Base-by-base conservation (phyloP, 805 yeast species). In the Yamadazyma sp. region DNA sequence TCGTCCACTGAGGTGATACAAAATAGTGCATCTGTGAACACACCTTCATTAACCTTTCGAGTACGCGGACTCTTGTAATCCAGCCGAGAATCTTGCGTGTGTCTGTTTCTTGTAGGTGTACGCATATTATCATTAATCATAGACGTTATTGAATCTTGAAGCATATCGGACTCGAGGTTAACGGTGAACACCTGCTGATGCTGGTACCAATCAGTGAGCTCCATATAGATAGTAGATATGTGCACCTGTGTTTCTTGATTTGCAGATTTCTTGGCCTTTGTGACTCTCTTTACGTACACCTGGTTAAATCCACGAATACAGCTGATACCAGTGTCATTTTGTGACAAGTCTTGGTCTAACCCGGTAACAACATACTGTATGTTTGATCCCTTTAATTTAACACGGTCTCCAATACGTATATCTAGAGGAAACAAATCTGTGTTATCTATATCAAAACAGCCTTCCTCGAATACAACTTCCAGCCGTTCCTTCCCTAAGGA, bases 281-380 rank as follows among this genome's bases (percentile, higher is more conserved):
- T 22, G 11, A 15, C 18, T 11, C 24, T 19, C 8, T 35, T 50
- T 5, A 68, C 56, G 44, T 61, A 59, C 2, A 78, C 73, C 0
- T 68, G 60, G 50, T 80, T 79, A 49, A 64, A 82, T 0, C 89
- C 89, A 45, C 88, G 61, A 40, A 78, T 64, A 51, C 88, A 82
- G 33, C 67, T 56, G 5, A 81, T 68, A 0, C 46, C 45, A 12
- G 54, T 48, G 6, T 42, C 44, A 6, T 55, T 49, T 13, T 20
- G 28, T 12, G 37, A 22, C 2, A 37, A 37, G 4, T 40, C 46
- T 16, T 33, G 35, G 13, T 32, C 23, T 23, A 82, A 53, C 0
- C 80, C 84, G 1, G 71, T 64, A 3, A 82, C 76, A 5, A 44
- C 37, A 47, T 67, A 77, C 5, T 53, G 53, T 1, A 53, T 45